A percentile compares a stretch with the other conserved stretches of the same genome.
These are phyloP conservation scores for Corchorus capsularis DNA, from an alignment of 345 rosid species.

Conservation along the genomic window DNA sequence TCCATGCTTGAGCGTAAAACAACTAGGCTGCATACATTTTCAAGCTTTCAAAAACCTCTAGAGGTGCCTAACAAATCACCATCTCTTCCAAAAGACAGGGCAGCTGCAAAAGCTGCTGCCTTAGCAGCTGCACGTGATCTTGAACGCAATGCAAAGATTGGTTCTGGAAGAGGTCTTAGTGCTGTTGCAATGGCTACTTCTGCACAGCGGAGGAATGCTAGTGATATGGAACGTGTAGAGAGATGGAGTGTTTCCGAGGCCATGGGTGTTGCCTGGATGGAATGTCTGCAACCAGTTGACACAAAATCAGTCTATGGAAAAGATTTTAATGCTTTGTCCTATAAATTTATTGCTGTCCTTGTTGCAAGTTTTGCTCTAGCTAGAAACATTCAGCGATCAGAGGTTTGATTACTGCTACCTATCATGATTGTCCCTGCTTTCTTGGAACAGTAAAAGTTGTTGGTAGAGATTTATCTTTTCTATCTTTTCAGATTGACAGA, in stretches of 20 bases:
- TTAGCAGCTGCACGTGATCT: constrained; percentile 99
- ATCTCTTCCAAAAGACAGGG: constrained; percentile 85
- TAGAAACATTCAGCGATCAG: constrained; percentile 94
- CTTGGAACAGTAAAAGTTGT: not conserved
- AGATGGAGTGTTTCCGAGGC: constrained; percentile 97
- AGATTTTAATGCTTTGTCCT: constrained; percentile 93
- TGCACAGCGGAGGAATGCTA: constrained; percentile 81
- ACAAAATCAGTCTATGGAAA: constrained; percentile 94
- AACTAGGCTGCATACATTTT: constrained; percentile 72
- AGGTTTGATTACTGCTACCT: constrained; percentile 51
- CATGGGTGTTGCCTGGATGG: constrained; percentile 99
- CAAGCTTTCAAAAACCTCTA: constrained; percentile 86
- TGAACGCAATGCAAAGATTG: constrained; percentile 95
- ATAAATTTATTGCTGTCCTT: constrained; percentile 90
- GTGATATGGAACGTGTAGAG: constrained; percentile 91
- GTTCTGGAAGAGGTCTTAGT: constrained; percentile 99
- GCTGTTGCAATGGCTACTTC: constrained; percentile 99
- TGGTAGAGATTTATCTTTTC: constrained; percentile 10
- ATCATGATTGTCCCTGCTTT: not conserved
- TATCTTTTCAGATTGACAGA: constrained; percentile 76
- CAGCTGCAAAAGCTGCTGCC: constrained; percentile 98
- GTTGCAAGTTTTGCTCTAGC: constrained; percentile 99
- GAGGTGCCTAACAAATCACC: constrained; percentile 61
- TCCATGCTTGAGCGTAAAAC: constrained; percentile 87
- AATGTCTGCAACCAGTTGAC: constrained; percentile 94